Base-by-base conservation (phyloP, 2,329 filamentous ascomycete genomes). In the Scytalidium sp. region DNA sequence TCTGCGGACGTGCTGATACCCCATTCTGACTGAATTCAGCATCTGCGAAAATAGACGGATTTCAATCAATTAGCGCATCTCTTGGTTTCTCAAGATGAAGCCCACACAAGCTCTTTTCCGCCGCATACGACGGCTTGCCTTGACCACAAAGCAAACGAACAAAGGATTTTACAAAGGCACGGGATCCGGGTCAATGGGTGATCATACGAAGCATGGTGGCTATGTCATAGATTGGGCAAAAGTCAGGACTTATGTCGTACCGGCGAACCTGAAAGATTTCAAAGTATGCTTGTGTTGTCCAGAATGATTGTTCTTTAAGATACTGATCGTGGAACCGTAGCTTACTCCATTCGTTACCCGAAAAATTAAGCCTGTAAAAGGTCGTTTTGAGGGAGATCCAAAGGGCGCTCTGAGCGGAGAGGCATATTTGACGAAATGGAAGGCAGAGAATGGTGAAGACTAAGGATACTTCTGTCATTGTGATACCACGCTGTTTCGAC, bases 121-220 rank as follows among this genome's bases (percentile, higher is more conserved):
- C 67, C 80, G 81, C 50, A 80, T 90, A 63, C 81, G 85, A 70
- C 90, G 93, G 65, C 76, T 92, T 51, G 79, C 80, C 47, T 81
- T 99, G 64, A 97, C 90, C 11, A 96, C 93, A 59, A 99, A 99
- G 74, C 86, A 94, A 71, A 86, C 93, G 67, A 88, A 87, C 68
- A 90, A 90, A 66, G 93, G 92, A 60, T 99, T 86, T 82, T 99
- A 99, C 83, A 97, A 97, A 79, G 94, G 94, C 67, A 97, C 88
- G 62, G 80, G 92, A 43, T 87, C 90, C 1, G 94, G 94, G 2
- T 84, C 88, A 40, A 91, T 95, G 84, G 94, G 94, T 68, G 73
- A 76, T 13, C 90, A 95, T 72, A 92, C 88, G 48, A 88, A 88
- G 67, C 82, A 84, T 66, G 94, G 93, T 69, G 85, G 85, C 45